A percentile compares a stretch with the other conserved stretches of the same genome.
These are phyloP conservation scores for Colletotrichum euphorbiae DNA, from an alignment of 2,329 filamentous ascomycete species.

Conservation along the genomic window DNA sequence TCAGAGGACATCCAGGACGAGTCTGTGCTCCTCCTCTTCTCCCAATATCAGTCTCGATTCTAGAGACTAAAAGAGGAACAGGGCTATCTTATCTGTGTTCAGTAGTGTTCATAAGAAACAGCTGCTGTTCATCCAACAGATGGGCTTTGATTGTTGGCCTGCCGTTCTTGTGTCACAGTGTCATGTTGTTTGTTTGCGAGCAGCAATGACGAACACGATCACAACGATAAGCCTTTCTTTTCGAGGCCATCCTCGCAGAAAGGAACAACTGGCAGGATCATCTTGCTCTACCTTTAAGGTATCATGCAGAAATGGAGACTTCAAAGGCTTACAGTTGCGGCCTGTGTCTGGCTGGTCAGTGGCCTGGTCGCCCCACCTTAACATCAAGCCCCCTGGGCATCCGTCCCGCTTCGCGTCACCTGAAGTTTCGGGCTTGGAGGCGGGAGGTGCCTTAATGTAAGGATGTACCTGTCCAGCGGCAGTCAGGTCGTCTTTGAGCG, in stretches of 20 bases:
- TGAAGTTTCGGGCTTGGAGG: slow-evolving; percentile 38
- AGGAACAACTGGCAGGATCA: slow-evolving; percentile 4
- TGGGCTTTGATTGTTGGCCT: not conserved
- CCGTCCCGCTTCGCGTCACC: slow-evolving; percentile 38
- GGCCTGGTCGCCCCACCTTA: slow-evolving; percentile 28
- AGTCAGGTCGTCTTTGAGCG: too few relatives aligned
- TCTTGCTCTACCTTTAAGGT: not conserved
- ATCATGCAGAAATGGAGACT: slow-evolving; percentile 7
- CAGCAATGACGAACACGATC: not conserved
- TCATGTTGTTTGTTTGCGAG: not conserved
- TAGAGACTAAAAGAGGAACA: slow-evolving; percentile 4
- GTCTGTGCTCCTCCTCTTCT: slow-evolving; percentile 24
- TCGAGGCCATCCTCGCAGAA: not conserved
- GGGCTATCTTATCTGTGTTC: slow-evolving; percentile 7
- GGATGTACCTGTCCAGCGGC: slow-evolving; percentile 13
- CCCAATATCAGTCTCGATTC: not conserved
- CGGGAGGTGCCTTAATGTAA: slow-evolving; percentile 30
- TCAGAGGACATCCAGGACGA: not conserved
- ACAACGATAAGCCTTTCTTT: not conserved
- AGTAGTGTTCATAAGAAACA: slow-evolving; percentile 4
- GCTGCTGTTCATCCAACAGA: slow-evolving; percentile 4
- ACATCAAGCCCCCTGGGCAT: slow-evolving; percentile 29
- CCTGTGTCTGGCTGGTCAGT: slow-evolving; percentile 19
- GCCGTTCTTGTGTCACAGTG: slow-evolving; percentile 8
- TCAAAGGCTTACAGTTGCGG: slow-evolving; percentile 12